Percentiles rank a stretch among this genome's conserved stretches.
These are phyloP conservation scores for Talaromyces piceae DNA, from an alignment of 2,329 filamentous ascomycete species.

Conservation along the genomic window DNA sequence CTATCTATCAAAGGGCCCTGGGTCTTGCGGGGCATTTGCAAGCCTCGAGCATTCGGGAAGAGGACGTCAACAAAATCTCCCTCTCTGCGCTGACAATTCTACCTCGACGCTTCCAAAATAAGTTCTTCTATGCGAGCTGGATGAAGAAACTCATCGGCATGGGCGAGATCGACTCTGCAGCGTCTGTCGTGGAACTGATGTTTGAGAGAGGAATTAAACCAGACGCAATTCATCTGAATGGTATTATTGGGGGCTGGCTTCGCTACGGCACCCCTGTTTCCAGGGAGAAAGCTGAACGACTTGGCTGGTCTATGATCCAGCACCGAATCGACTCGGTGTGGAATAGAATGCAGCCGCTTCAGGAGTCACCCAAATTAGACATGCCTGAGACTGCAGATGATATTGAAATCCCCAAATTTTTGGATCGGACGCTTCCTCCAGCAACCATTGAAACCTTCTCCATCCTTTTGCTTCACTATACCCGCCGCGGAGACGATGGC, in stretches of 20 bases:
- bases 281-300: slow-evolving; percentile 55
- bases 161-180: slow-evolving; percentile 62
- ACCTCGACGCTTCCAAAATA: slow-evolving; percentile 54
- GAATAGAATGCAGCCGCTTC: slow-evolving; percentile 19
- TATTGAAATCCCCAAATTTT: slow-evolving; percentile 29
- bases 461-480: slow-evolving; percentile 65
- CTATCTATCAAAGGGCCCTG: slow-evolving; percentile 37
- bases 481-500: slow-evolving; percentile 51
- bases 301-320: slow-evolving; percentile 72
- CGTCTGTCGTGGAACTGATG: slow-evolving; percentile 69
- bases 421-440: slow-evolving; percentile 41
- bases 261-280: slow-evolving; percentile 52
- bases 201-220: slow-evolving; percentile 59
- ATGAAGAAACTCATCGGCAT: slow-evolving; percentile 73
- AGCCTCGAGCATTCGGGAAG: slow-evolving; percentile 33
- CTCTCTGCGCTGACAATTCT: slow-evolving; percentile 45
- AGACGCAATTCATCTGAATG: slow-evolving; percentile 70
- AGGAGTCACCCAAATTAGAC: slow-evolving; percentile 16
- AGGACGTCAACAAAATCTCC: slow-evolving; percentile 42
- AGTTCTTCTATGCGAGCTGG: slow-evolving; percentile 84
- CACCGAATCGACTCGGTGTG: slow-evolving; percentile 58
- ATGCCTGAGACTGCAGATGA: slow-evolving; percentile 20
- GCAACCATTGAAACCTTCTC: slow-evolving; percentile 74
- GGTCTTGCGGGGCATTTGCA: slow-evolving; percentile 35
- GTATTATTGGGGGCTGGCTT: slow-evolving; percentile 71